Percentiles rank a stretch among this genome's conserved stretches.
Evolutionary conservation across 139 green algal species (phyloP).

Genomic region (Zygnema cylindricum): DNA sequence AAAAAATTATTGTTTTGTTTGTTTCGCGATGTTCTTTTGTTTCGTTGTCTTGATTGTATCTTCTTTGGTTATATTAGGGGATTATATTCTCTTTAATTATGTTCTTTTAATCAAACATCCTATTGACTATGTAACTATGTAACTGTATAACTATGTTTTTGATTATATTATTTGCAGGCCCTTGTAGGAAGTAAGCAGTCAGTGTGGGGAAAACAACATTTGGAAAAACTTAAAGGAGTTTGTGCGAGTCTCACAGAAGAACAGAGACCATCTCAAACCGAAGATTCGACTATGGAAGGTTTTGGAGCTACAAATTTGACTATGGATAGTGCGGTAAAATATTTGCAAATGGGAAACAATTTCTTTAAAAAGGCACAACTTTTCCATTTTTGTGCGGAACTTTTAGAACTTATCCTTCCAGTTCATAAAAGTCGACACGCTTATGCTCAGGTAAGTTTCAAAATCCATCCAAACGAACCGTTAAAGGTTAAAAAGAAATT

Average conservation of each 20-base stretch:
- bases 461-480: too few relatives aligned
- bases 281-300: conserved; percentile 17
- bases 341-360: conserved; percentile 54
- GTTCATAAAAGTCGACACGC: conserved; percentile 40
- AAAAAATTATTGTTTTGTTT: too few relatives aligned
- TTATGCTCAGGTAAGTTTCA: conserved; percentile 36
- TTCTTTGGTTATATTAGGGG: too few relatives aligned
- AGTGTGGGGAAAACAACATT: conserved; percentile 35
- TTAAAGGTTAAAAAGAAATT: too few relatives aligned
- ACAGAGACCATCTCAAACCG: not conserved
- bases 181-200: conserved; percentile 20
- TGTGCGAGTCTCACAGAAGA: conserved; percentile 21
- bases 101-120: too few relatives aligned
- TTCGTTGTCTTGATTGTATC: too few relatives aligned
- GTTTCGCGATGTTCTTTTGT: too few relatives aligned
- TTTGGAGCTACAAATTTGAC: conserved; percentile 49
- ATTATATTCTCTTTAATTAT: too few relatives aligned
- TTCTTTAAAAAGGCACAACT: conserved; percentile 62
- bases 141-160: too few relatives aligned
- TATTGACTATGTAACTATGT: too few relatives aligned
- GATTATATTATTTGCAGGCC: conserved; percentile 26
- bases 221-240: conserved; percentile 29
- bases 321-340: conserved; percentile 51
- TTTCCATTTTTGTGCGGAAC: conserved; percentile 51
- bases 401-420: conserved; percentile 50